Percentiles rank a stretch among this genome's conserved stretches.
These are phyloP conservation scores for Mortierella hygrophila DNA, from an alignment of 192 early-diverging fungal species.

Conservation along the genomic window DNA sequence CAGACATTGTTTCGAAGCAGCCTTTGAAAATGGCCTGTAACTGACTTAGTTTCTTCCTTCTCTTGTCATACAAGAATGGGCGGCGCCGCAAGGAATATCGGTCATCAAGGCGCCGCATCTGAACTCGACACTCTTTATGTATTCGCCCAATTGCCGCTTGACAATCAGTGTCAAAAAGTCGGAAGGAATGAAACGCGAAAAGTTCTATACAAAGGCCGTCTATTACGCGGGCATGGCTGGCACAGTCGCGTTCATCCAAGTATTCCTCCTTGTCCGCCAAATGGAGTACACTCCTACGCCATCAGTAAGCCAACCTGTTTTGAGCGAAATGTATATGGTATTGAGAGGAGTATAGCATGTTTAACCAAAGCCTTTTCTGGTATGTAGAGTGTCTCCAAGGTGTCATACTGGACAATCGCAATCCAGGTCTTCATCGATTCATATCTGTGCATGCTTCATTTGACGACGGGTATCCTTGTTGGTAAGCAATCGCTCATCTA, in stretches of 20 bases:
- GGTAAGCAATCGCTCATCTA: constrained; percentile 11
- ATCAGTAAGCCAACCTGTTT: constrained; percentile 57
- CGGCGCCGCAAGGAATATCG: constrained; percentile 62
- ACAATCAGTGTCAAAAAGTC: constrained; percentile 39
- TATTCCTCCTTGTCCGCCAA: constrained; percentile 69
- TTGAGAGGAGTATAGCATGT: neutral
- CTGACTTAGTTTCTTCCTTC: constrained; percentile 2
- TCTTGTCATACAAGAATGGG: constrained; percentile 47
- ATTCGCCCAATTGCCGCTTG: constrained; percentile 63
- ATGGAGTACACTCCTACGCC: constrained; percentile 76
- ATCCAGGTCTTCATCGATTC: constrained; percentile 74
- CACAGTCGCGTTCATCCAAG: constrained; percentile 48
- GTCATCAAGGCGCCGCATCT: constrained; percentile 60
- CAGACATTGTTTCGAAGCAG: neutral
- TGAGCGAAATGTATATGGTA: neutral
- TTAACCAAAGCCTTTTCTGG: neutral
- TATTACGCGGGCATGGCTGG: constrained; percentile 63
- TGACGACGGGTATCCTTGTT: constrained; percentile 68
- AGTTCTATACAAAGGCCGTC: constrained; percentile 64
- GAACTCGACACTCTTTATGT: constrained; percentile 55
- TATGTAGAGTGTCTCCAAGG: constrained; percentile 68
- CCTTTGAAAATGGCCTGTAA: neutral
- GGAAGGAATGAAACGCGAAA: constrained; percentile 64
- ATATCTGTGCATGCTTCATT: constrained; percentile 73
- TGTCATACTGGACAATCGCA: constrained; percentile 74